Evolutionary conservation across 2,329 filamentous ascomycete genomes (phyloP).

Genomic region (Atkinsonella hypoxylon): DNA sequence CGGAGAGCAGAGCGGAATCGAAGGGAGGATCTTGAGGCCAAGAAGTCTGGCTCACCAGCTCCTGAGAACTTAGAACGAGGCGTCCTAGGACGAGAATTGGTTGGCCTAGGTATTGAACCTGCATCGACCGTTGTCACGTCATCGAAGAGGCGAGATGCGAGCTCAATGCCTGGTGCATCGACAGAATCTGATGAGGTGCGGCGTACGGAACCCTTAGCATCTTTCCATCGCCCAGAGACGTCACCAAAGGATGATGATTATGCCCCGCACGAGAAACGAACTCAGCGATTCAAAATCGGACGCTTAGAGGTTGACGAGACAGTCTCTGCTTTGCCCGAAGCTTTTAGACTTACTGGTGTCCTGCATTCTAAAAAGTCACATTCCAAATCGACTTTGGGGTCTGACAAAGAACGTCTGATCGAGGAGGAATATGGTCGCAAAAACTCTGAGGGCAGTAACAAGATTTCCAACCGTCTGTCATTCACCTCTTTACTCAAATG

Average conservation of each 20-base stretch:
- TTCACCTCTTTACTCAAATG: slow-evolving; percentile 70
- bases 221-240: slow-evolving; percentile 20
- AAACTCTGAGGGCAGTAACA: slow-evolving; percentile 41
- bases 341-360: slow-evolving; percentile 23
- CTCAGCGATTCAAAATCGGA: neutral
- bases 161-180: slow-evolving; percentile 12
- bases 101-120: slow-evolving; percentile 44
- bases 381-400: slow-evolving; percentile 36
- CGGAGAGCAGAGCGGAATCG: slow-evolving; percentile 55
- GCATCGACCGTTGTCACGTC: slow-evolving; percentile 44
- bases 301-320: slow-evolving; percentile 12
- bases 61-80: slow-evolving; percentile 48
- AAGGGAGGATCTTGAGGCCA: slow-evolving; percentile 43
- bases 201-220: slow-evolving; percentile 14
- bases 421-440: slow-evolving; percentile 40
- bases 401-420: slow-evolving; percentile 29
- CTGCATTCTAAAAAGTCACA: slow-evolving; percentile 34
- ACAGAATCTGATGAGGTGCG: slow-evolving; percentile 11
- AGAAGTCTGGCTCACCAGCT: slow-evolving; percentile 36
- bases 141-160: slow-evolving; percentile 32
- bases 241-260: slow-evolving; percentile 7
- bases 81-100: slow-evolving; percentile 44
- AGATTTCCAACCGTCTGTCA: slow-evolving; percentile 30
- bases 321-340: slow-evolving; percentile 12
- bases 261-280: neutral